Conservation (phyloP, 495 filamentous ascomycete species). For the Aspergillus conjunctus region DNA sequence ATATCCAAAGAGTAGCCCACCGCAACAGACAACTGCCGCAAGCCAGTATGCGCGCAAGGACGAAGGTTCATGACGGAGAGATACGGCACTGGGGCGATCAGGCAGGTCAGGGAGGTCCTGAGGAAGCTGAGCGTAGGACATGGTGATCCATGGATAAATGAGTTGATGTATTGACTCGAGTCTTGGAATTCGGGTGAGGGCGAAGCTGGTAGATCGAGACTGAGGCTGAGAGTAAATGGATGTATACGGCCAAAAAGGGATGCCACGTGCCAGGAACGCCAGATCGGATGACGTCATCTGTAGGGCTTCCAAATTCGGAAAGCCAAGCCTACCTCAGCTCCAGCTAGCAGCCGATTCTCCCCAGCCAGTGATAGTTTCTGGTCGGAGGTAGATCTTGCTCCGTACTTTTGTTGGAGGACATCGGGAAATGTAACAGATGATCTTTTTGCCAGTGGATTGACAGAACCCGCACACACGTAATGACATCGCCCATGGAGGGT, state of each 20-base stretch:
- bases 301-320: neutral
- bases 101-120: slow-evolving; percentile 3
- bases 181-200: no score
- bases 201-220: neutral
- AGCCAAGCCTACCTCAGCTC: neutral
- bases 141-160: slow-evolving; percentile 9
- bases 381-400: no score
- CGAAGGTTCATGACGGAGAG: slow-evolving; percentile 9
- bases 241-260: neutral
- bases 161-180: neutral
- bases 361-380: no score
- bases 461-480: no score
- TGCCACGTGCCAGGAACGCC: slow-evolving; percentile 14
- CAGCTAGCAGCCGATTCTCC: no score
- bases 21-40: slow-evolving; percentile 49
- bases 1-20: slow-evolving; percentile 48
- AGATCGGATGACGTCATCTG: slow-evolving; percentile 11
- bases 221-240: neutral
- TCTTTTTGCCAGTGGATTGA: no score
- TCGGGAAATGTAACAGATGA: no score
- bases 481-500: no score
- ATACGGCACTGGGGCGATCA: neutral
- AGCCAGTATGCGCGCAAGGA: slow-evolving; percentile 55
- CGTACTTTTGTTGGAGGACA: no score
- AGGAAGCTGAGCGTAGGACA: slow-evolving; percentile 14